Percentiles rank a stretch among this genome's conserved stretches.
These are phyloP conservation scores for Vanderwaltozyma tropicalis DNA, from an alignment of 805 yeast species.

Conservation along the genomic window DNA sequence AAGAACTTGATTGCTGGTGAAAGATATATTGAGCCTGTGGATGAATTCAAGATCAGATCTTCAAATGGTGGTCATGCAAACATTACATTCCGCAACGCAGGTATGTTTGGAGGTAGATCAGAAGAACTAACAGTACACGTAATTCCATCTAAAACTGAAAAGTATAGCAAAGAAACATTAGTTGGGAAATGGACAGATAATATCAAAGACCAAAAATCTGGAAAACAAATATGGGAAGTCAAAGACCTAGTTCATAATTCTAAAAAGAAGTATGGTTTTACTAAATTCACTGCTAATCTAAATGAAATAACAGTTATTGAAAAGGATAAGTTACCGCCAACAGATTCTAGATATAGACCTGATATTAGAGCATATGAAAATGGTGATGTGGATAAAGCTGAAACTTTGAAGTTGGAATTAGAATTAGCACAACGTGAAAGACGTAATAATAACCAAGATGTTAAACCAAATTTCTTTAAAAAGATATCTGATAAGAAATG, in stretches of 20 bases:
- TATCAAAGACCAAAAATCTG: constrained; percentile 32
- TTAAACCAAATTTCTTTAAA: constrained; percentile 52
- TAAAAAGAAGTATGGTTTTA: constrained; percentile 70
- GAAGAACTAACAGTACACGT: constrained; percentile 45
- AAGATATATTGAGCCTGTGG: constrained; percentile 79
- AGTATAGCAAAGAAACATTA: constrained; percentile 14
- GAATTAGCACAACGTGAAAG: constrained; percentile 77
- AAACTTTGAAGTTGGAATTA: constrained; percentile 49
- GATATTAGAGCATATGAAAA: constrained; percentile 66
- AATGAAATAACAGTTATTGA: constrained; percentile 74
- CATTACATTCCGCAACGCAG: constrained; percentile 65
- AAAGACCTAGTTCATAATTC: constrained; percentile 52
- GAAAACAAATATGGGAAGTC: constrained; percentile 54
- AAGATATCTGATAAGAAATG: constrained; percentile 37
- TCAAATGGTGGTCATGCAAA: constrained; percentile 60
- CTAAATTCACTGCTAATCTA: constrained; percentile 69
- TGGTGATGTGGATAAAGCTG: constrained; percentile 65
- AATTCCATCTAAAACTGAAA: constrained; percentile 14
- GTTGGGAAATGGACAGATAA: constrained; percentile 81
- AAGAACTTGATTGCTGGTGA: constrained; percentile 92
- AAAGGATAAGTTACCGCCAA: constrained; percentile 54
- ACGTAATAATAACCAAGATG: constrained; percentile 46
- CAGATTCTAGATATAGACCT: constrained; percentile 85
- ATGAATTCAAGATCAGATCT: constrained; percentile 54
- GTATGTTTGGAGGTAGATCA: constrained; percentile 76